phyloP scores from a whole-genome alignment of 2,329 filamentous ascomycete genomes.

The Arachnopeziza araneosa region DNA sequence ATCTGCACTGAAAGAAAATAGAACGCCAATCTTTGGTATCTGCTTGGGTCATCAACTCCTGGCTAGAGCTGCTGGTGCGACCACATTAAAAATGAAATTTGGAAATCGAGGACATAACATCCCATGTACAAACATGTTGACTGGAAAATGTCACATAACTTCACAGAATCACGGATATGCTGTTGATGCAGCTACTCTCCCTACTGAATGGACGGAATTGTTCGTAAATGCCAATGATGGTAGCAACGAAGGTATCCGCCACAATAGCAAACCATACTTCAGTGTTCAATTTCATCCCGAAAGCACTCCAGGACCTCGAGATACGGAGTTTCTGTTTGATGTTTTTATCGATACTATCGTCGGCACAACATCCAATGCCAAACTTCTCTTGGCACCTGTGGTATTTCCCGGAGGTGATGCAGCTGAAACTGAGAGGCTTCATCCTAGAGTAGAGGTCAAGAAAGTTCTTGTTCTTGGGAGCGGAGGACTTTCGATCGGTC shows the following conservation, averaged over 20 bases:
- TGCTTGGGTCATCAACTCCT: slow-evolving; percentile 93
- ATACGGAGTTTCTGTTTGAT: slow-evolving; percentile 96
- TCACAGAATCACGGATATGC: slow-evolving; percentile 98
- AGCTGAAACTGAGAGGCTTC: slow-evolving; percentile 69
- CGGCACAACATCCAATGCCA: slow-evolving; percentile 61
- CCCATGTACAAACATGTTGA: slow-evolving; percentile 91
- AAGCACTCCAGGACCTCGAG: slow-evolving; percentile 88
- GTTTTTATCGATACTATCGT: slow-evolving; percentile 87
- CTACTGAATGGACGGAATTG: slow-evolving; percentile 80
- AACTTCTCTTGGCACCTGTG: slow-evolving; percentile 66
- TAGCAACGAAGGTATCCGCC: slow-evolving; percentile 96
- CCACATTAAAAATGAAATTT: slow-evolving; percentile 96
- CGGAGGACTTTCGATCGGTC: slow-evolving; percentile 93
- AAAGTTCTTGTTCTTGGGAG: slow-evolving; percentile 93
- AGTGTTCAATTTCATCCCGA: slow-evolving; percentile 99
- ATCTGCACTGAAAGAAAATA: slow-evolving; percentile 68
- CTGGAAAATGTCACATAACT: slow-evolving; percentile 96
- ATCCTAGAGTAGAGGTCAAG: slow-evolving; percentile 80
- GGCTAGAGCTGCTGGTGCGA: slow-evolving; percentile 78
- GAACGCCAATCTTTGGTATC: slow-evolving; percentile 90
- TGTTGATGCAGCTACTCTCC: slow-evolving; percentile 73
- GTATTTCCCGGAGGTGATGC: slow-evolving; percentile 80
- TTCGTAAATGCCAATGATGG: slow-evolving; percentile 98
- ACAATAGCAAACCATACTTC: slow-evolving; percentile 82
- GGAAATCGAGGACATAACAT: slow-evolving; percentile 99